phyloP scores from a whole-genome alignment of 73 alveolate genomes.

The Paramecium octaurelia region DNA sequence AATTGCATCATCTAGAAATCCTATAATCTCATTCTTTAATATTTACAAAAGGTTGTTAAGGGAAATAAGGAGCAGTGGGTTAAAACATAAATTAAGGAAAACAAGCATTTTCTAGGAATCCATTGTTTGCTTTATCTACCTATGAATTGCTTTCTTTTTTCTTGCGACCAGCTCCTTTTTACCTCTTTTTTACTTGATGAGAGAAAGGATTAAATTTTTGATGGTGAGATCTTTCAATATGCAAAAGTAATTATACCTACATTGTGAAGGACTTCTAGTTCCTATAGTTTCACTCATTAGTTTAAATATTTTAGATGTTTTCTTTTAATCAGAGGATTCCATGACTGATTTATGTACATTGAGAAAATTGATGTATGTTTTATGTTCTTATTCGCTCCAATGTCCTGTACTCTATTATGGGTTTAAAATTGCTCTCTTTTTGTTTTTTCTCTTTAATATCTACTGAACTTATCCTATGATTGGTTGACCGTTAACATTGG shows the following conservation, averaged over 20 bases:
- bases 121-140: not conserved
- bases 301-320: constrained; percentile 6
- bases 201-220: not conserved
- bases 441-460: constrained; percentile 1
- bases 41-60: constrained; percentile 7
- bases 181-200: constrained; percentile 32
- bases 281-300: constrained; percentile 27
- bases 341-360: not conserved
- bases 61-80: not conserved
- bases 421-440: constrained; percentile 32
- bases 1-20: not conserved
- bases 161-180: constrained; percentile 35
- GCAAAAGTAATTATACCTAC: constrained; percentile 12
- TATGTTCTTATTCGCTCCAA: constrained; percentile 35
- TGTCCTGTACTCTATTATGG: constrained; percentile 26
- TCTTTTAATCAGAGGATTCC: constrained; percentile 24
- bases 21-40: not conserved
- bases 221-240: constrained; percentile 28
- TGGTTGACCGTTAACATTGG: not conserved
- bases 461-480: not conserved
- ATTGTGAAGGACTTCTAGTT: constrained; percentile 17
- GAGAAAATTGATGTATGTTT: not conserved
- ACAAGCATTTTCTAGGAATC: not conserved
- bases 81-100: not conserved
- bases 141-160: not conserved